Evolutionary conservation across 164 flowering plant species (phyloP).

Genomic region (Vitis rotundifolia): DNA sequence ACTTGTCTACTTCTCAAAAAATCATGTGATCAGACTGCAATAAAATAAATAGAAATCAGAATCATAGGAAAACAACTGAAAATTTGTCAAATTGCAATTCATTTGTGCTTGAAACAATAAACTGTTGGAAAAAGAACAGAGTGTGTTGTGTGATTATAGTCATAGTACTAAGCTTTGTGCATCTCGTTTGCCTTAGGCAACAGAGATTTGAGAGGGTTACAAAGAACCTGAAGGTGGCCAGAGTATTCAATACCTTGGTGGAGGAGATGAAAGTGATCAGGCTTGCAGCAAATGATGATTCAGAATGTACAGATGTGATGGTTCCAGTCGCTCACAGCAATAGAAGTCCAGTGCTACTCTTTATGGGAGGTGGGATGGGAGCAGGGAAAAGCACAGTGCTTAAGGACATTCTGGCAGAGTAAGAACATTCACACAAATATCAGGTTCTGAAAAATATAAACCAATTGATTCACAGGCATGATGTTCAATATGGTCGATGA

Average conservation of each 20-base stretch:
- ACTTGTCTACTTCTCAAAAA: too few species aligned
- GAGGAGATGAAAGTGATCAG: conserved; percentile 55
- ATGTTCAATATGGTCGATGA: not conserved
- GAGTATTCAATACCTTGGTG: conserved; percentile 46
- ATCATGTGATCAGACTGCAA: too few species aligned
- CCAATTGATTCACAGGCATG: too few species aligned
- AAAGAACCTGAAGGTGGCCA: conserved; percentile 45
- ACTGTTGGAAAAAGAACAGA: too few species aligned
- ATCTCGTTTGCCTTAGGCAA: conserved; percentile 26
- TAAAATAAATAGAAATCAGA: too few species aligned
- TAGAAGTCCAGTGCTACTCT: conserved; percentile 49
- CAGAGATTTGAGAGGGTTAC: conserved; percentile 50
- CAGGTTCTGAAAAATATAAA: too few species aligned
- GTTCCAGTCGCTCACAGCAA: conserved; percentile 45
- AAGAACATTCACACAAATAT: conserved; percentile 8
- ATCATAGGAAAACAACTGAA: too few species aligned
- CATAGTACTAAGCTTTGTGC: too few species aligned
- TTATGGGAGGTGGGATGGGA: conserved; percentile 67
- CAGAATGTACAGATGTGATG: conserved; percentile 51
- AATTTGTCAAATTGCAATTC: too few species aligned
- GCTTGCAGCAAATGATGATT: conserved; percentile 27
- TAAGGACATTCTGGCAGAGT: conserved; percentile 55
- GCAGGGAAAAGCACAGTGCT: conserved; percentile 64
- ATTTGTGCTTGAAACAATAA: too few species aligned
- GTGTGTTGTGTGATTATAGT: too few species aligned